Conservation (phyloP, 352 stramenopile species). For the Hyaloperonospora brassicae region DNA sequence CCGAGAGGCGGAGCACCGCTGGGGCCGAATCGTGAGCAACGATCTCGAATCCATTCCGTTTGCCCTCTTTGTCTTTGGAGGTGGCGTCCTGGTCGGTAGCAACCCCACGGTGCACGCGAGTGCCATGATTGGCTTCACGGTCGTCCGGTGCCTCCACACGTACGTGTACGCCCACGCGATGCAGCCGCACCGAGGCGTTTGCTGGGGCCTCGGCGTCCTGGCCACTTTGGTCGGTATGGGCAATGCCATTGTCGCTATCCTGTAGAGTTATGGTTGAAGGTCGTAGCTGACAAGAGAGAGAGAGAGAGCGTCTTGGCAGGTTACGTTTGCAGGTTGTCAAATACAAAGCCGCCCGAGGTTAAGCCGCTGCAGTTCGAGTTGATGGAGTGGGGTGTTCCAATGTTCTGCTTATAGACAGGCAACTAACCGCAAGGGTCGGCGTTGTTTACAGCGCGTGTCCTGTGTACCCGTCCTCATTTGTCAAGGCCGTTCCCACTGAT, state of each 20-base stretch:
- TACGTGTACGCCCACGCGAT: slow-evolving; percentile 38
- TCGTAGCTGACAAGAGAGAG: no score
- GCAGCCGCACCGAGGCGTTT: slow-evolving; percentile 39
- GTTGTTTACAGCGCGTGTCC: no score
- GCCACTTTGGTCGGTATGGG: background rate
- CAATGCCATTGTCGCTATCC: background rate
- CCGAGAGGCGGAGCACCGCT: slow-evolving; percentile 32
- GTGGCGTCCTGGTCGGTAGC: slow-evolving; percentile 28
- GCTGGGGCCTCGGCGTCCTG: slow-evolving; percentile 34
- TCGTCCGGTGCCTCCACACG: slow-evolving; percentile 37
- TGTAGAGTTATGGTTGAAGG: background rate
- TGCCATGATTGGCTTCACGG: slow-evolving; percentile 38
- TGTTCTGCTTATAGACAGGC: no score
- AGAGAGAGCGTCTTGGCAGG: no score
- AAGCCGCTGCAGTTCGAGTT: no score
- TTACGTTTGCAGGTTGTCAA: no score
- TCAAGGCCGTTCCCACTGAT: no score
- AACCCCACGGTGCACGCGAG: slow-evolving; percentile 23
- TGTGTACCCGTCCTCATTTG: no score
- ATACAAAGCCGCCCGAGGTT: no score
- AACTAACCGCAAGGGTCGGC: no score
- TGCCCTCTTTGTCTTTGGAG: slow-evolving; percentile 39
- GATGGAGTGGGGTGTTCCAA: no score
- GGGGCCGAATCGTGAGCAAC: slow-evolving; percentile 50
- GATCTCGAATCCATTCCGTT: slow-evolving; percentile 54